Evolutionary conservation across 2,329 filamentous ascomycete species (phyloP).

Genomic region (Orbilia quercus): DNA sequence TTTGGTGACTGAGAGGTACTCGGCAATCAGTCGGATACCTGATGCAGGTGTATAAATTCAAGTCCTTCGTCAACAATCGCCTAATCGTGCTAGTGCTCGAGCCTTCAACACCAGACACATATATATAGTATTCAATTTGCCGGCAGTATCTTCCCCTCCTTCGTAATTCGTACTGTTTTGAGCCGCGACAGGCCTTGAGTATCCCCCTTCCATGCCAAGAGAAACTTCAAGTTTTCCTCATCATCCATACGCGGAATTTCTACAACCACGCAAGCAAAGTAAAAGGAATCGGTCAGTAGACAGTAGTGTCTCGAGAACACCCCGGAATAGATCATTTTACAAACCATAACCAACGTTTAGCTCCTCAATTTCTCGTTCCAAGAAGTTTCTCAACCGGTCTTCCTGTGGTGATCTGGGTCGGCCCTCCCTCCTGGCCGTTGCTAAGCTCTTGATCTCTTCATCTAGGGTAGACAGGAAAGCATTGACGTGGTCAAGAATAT

Average conservation of each 20-base stretch:
- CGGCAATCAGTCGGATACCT: too few species aligned
- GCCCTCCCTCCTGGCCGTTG: conserved; percentile 23
- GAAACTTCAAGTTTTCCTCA: conserved; percentile 7
- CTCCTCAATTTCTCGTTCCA: conserved; percentile 39
- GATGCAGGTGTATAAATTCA: too few species aligned
- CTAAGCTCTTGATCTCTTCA: conserved; percentile 29
- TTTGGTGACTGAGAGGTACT: too few species aligned
- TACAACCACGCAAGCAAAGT: background rate
- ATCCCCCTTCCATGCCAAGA: conserved; percentile 37
- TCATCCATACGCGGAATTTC: conserved; percentile 38
- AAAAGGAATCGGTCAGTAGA: too few species aligned
- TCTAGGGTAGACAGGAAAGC: conserved; percentile 33
- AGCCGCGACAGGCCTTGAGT: conserved; percentile 19
- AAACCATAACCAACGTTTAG: conserved; percentile 39
- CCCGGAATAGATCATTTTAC: background rate
- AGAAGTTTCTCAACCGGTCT: conserved; percentile 28
- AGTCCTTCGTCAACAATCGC: too few species aligned
- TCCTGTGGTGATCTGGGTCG: conserved; percentile 42
- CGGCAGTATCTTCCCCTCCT: conserved; percentile 14
- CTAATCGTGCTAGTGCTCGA: too few species aligned
- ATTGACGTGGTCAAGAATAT: conserved; percentile 36
- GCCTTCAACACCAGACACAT: too few species aligned
- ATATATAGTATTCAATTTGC: too few species aligned
- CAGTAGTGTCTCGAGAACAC: too few species aligned
- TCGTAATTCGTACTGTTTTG: conserved; percentile 30